A percentile compares a stretch with the other conserved stretches of the same genome.
These are phyloP conservation scores for Pezicula carpinea DNA, from an alignment of 2,329 filamentous ascomycete genomes.

Conservation along the genomic window DNA sequence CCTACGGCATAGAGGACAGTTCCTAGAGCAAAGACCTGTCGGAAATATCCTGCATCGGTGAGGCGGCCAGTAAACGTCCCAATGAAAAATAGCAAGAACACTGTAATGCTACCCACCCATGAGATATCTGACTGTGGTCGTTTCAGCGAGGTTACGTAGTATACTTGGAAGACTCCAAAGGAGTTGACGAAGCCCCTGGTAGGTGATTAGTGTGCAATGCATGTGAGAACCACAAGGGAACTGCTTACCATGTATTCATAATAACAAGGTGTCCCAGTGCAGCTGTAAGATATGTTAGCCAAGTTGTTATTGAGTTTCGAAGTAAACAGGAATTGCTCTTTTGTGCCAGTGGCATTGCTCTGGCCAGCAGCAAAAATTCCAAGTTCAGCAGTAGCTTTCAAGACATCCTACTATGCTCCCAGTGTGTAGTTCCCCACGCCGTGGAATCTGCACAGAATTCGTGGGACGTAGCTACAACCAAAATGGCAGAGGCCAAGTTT, in stretches of 20 bases:
- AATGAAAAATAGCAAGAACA: conserved; percentile 37
- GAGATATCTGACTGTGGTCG: conserved; percentile 33
- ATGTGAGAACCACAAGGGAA: not conserved
- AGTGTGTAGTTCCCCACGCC: too few species aligned
- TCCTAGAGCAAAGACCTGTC: conserved; percentile 21
- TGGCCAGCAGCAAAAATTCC: too few species aligned
- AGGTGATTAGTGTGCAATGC: not conserved
- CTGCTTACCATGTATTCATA: conserved; percentile 24
- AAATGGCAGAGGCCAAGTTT: too few species aligned
- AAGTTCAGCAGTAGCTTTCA: too few species aligned
- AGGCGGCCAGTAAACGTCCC: conserved; percentile 35
- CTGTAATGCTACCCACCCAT: conserved; percentile 41
- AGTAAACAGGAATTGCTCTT: not conserved
- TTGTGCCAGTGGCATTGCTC: too few species aligned
- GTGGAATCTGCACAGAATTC: too few species aligned
- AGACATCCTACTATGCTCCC: too few species aligned
- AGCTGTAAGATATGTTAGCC: conserved; percentile 8
- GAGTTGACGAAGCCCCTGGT: conserved; percentile 32
- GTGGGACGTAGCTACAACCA: too few species aligned
- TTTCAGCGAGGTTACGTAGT: conserved; percentile 32
- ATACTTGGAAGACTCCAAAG: conserved; percentile 40
- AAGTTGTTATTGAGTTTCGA: not conserved
- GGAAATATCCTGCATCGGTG: conserved; percentile 36
- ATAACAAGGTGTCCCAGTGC: conserved; percentile 22
- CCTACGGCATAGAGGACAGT: conserved; percentile 31